phyloP scores from a whole-genome alignment of 345 rosid genomes.

The Heritiera fomes region DNA sequence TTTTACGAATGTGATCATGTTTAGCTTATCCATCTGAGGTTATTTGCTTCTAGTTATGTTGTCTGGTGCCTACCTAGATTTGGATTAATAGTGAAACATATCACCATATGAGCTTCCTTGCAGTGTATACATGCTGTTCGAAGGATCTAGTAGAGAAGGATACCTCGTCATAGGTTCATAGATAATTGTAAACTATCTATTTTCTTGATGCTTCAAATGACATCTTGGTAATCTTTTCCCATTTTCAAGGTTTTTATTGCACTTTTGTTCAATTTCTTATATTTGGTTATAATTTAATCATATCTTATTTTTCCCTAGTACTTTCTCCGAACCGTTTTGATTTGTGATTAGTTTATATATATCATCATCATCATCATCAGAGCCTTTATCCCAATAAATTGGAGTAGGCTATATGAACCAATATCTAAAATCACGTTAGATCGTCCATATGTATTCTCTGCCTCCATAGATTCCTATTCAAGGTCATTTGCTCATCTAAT shows the following conservation, averaged over 20 bases:
- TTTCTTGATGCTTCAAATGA: neutral
- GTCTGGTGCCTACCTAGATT: neutral
- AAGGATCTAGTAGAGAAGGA: neutral
- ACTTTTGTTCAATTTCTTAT: neutral
- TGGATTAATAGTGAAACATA: neutral
- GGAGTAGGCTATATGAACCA: no score
- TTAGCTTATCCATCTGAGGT: neutral
- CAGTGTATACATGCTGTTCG: neutral
- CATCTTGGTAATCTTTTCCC: neutral
- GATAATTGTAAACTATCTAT: neutral
- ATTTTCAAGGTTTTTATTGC: neutral
- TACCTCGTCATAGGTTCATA: neutral
- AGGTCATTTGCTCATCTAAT: no score
- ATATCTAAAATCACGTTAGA: no score
- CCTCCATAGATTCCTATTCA: no score
- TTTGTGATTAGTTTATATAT: neutral
- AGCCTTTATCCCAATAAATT: no score
- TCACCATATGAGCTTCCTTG: neutral
- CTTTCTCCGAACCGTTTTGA: neutral
- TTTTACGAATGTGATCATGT: conserved; percentile 8
- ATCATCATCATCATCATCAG: no score
- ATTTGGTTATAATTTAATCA: neutral
- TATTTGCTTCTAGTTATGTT: neutral
- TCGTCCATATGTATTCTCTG: no score
- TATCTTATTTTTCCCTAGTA: neutral